Percentiles rank a stretch among this genome's conserved stretches.
Conservation (phyloP, 2,329 filamentous ascomycete species). For the Ascochyta fabae region DNA sequence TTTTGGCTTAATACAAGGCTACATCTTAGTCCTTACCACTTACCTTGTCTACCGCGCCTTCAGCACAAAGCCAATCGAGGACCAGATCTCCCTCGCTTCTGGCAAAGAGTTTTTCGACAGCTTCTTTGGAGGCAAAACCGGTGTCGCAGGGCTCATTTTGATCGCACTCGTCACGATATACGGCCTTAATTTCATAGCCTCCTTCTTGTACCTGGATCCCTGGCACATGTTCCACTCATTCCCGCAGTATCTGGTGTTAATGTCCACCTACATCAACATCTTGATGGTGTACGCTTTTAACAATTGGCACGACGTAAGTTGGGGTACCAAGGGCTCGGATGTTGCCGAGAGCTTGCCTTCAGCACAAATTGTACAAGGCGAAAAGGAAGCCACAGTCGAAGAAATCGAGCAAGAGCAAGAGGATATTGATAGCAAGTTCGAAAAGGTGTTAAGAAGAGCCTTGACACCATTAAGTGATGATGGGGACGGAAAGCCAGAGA, state of each 20-base stretch:
- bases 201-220: constrained; percentile 93
- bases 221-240: constrained; percentile 99
- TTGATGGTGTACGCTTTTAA: constrained; percentile 98
- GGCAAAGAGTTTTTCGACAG: constrained; percentile 73
- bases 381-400: constrained; percentile 65
- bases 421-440: constrained; percentile 94
- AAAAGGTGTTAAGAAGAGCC: constrained; percentile 88
- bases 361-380: constrained; percentile 66
- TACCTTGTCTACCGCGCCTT: constrained; percentile 86
- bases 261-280: constrained; percentile 97
- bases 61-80: constrained; percentile 51
- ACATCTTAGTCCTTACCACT: constrained; percentile 81
- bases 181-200: constrained; percentile 53
- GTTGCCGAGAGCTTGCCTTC: constrained; percentile 91
- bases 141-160: constrained; percentile 85
- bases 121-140: constrained; percentile 71
- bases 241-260: constrained; percentile 82
- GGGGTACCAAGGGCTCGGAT: constrained; percentile 97
- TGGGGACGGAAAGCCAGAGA: background rate
- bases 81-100: constrained; percentile 67
- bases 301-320: constrained; percentile 99
- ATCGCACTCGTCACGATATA: constrained; percentile 66
- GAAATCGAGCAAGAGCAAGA: constrained; percentile 95
- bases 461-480: constrained; percentile 21
- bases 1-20: constrained; percentile 84